Evolutionary conservation across 2,329 filamentous ascomycete species (phyloP).

Genomic region (Graphilbum fragrans): DNA sequence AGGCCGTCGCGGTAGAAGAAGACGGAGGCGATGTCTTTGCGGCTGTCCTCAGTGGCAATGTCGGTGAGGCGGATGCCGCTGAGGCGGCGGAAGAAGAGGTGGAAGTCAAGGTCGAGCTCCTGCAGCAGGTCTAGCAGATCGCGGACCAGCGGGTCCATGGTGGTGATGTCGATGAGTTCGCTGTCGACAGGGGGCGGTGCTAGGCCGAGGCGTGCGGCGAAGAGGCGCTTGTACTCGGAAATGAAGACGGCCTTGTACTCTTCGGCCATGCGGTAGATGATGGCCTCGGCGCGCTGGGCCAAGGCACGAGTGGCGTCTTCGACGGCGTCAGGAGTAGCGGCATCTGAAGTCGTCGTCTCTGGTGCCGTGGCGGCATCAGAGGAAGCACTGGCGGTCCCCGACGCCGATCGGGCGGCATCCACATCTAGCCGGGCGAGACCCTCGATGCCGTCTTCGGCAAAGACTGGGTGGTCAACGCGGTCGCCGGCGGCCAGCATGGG

Average conservation of each 20-base stretch:
- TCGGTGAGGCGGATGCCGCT: constrained; percentile 50
- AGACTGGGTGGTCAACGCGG: constrained; percentile 57
- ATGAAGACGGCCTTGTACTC: constrained; percentile 85
- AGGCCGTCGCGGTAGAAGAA: constrained; percentile 76
- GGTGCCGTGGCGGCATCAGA: neutral
- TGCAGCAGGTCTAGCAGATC: constrained; percentile 73
- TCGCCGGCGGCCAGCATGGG: constrained; percentile 74
- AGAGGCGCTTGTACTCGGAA: constrained; percentile 76
- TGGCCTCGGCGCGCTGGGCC: constrained; percentile 65
- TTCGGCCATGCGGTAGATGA: constrained; percentile 71
- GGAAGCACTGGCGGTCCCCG: neutral
- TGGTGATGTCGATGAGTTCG: constrained; percentile 43
- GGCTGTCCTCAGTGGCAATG: constrained; percentile 49
- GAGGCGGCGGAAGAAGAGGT: constrained; percentile 81
- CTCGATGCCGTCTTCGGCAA: constrained; percentile 58
- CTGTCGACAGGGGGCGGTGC: neutral
- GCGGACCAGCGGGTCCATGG: constrained; percentile 76
- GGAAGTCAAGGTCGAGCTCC: constrained; percentile 76
- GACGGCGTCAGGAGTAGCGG: constrained; percentile 28
- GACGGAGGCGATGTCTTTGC: constrained; percentile 50
- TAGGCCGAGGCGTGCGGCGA: constrained; percentile 70
- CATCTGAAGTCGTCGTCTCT: neutral
- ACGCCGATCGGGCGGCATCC: neutral
- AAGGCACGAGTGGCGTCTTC: constrained; percentile 59
- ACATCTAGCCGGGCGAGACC: constrained; percentile 7